Percentiles rank a stretch among this genome's conserved stretches.
Conservation (phyloP, 2,329 filamentous ascomycete genomes). For the Pestalotiopsis fici region DNA sequence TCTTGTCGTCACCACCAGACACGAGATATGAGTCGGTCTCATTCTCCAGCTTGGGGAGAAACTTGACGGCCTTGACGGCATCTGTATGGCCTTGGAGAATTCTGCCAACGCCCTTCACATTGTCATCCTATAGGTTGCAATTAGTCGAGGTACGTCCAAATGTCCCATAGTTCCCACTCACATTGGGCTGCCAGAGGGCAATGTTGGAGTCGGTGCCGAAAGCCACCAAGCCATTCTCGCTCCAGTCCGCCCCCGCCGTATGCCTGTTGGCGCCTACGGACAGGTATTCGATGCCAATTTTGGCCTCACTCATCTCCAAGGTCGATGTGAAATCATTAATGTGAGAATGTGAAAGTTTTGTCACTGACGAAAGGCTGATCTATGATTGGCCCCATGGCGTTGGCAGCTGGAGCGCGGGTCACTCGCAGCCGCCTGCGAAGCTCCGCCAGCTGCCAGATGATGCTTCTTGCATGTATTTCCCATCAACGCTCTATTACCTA, state of each 20-base stretch:
- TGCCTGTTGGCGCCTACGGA: constrained; percentile 89
- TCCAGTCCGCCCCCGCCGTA: constrained; percentile 89
- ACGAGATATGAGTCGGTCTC: constrained; percentile 61
- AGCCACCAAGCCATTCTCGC: constrained; percentile 70
- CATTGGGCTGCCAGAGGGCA: constrained; percentile 81
- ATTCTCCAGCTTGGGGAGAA: constrained; percentile 57
- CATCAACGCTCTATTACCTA: not conserved
- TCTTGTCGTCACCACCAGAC: constrained; percentile 80
- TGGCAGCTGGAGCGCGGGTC: not conserved
- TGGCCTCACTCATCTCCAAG: constrained; percentile 20
- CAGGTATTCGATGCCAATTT: constrained; percentile 52
- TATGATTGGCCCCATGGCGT: not conserved
- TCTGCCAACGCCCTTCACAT: constrained; percentile 58
- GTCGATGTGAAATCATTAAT: constrained; percentile 1
- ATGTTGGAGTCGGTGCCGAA: constrained; percentile 90
- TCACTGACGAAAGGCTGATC: not conserved
- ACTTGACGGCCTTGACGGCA: constrained; percentile 80
- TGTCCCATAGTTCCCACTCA: constrained; percentile 42
- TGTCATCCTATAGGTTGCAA: constrained; percentile 31
- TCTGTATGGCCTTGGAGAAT: constrained; percentile 78
- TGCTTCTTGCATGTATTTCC: not conserved
- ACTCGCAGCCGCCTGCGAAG: not conserved
- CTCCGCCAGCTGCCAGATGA: not conserved
- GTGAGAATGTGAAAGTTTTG: constrained; percentile 3
- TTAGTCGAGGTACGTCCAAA: constrained; percentile 10